phyloP scores from a whole-genome alignment of 1,284 basidiomycete species.

The Leccinum pseudoinsigne region DNA sequence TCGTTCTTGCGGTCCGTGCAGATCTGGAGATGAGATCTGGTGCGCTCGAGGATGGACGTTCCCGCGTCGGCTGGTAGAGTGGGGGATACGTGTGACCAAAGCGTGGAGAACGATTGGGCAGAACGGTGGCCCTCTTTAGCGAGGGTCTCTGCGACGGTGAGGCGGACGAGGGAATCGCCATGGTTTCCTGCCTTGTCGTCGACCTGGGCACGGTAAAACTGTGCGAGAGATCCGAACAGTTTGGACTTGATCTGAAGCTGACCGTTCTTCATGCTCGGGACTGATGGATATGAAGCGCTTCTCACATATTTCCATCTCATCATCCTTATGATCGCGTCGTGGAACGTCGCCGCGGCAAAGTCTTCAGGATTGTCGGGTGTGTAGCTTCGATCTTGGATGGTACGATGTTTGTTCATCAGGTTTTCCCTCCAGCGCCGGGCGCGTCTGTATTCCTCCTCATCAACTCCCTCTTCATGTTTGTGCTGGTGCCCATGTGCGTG shows the following conservation, averaged over 20 bases:
- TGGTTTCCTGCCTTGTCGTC: slow-evolving; percentile 81
- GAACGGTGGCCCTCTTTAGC: slow-evolving; percentile 85
- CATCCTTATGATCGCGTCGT: slow-evolving; percentile 54
- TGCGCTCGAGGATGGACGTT: slow-evolving; percentile 75
- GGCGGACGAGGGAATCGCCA: slow-evolving; percentile 84
- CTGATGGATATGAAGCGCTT: slow-evolving; percentile 41
- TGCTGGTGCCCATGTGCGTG: slow-evolving; percentile 49
- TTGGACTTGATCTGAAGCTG: slow-evolving; percentile 82
- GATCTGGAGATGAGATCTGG: slow-evolving; percentile 80
- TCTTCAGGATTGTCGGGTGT: slow-evolving; percentile 40
- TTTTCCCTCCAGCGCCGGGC: slow-evolving; percentile 40
- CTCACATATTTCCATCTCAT: slow-evolving; percentile 52
- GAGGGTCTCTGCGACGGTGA: slow-evolving; percentile 75
- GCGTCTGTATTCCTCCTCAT: slow-evolving; percentile 53
- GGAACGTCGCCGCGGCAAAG: slow-evolving; percentile 49
- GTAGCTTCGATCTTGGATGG: slow-evolving; percentile 6
- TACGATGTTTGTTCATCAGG: not conserved
- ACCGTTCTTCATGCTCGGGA: not conserved
- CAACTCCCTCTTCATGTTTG: slow-evolving; percentile 46
- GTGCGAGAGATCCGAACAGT: slow-evolving; percentile 84
- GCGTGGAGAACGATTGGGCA: slow-evolving; percentile 70
- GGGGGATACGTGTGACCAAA: slow-evolving; percentile 74
- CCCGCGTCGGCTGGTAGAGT: slow-evolving; percentile 91
- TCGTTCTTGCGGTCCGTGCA: slow-evolving; percentile 77
- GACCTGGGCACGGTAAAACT: slow-evolving; percentile 84